Base-by-base conservation (phyloP, 352 stramenopile species). In the Phytophthora uliginosa region DNA sequence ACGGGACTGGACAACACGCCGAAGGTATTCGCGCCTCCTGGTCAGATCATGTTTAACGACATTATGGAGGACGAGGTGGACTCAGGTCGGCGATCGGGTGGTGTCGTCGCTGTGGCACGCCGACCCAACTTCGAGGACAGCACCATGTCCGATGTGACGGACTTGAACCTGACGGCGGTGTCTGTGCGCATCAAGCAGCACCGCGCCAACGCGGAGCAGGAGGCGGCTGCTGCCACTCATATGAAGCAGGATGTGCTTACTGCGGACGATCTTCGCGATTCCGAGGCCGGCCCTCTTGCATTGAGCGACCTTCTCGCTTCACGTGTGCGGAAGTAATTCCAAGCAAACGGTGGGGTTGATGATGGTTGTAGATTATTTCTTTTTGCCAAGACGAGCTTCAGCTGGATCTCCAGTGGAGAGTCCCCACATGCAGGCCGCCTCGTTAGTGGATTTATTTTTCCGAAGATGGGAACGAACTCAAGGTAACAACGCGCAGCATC, bases 31-130 rank as follows among this genome's bases (percentile, higher is more conserved):
- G 60, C 65, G 3, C 52, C 65, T 53, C 71, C 66, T 24, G 71
- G 74, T 36, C 79, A 83, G 51, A 81, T 84, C 48, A 71, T 83
- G 74, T 90, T 90, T 59, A 90, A 90, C 65, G 77, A 90, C 64
- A 90, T 90, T 20, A 78, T 78, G 61, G 83, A 90, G 67, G 83
- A 90, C 52, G 82, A 86, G 33, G 73, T 85, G 42, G 67, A 76
- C 55, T 70, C 67, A 7, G 47, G 56, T 18, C 70, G 38, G 17
- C 48, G 47, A 38, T 34, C 62, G 10, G 57, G 56, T 50, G 36
- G 56, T 33, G 62, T 54, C 13, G 47, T 66, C 22, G 50, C 22
- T 31, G 51, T 54, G 9, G 50, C 54, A 17, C 42, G 42, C 10
- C 56, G n/a, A 54, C 60, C 71, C 20, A 77, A 72, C 51, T 74